Percentiles rank a stretch among this genome's conserved stretches.
Evolutionary conservation across 2,329 filamentous ascomycete species (phyloP).

Genomic region (Xylaria sp.): DNA sequence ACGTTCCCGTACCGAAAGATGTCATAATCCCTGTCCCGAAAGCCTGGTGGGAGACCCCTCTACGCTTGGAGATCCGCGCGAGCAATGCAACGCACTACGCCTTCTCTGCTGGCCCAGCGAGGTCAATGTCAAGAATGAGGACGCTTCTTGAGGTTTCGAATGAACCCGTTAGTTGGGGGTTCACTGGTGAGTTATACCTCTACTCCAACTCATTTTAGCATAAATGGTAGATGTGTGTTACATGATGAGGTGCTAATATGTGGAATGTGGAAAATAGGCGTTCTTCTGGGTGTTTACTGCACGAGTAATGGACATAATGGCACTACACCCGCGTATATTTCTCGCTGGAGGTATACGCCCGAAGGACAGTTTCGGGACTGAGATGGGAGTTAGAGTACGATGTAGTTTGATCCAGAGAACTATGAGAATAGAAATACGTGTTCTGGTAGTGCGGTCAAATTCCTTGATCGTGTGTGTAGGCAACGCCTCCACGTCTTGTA

Average conservation of each 20-base stretch:
- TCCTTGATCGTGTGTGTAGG: background rate
- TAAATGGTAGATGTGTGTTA: background rate
- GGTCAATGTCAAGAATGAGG: conserved; percentile 47
- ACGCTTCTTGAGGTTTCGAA: conserved; percentile 51
- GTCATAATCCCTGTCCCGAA: conserved; percentile 53
- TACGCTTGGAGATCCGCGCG: conserved; percentile 57
- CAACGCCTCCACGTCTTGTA: background rate
- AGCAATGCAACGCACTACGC: conserved; percentile 59
- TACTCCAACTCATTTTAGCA: no score
- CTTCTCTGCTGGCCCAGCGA: conserved; percentile 52
- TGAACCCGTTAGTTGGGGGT: conserved; percentile 53
- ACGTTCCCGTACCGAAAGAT: conserved; percentile 52
- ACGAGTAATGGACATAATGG: conserved; percentile 61
- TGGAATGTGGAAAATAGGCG: conserved; percentile 50
- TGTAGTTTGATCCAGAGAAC: background rate
- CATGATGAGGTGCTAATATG: conserved; percentile 7
- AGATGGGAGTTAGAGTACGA: background rate
- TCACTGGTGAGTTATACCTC: conserved; percentile 50
- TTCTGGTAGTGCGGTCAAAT: background rate
- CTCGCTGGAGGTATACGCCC: conserved; percentile 58
- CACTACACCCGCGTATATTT: conserved; percentile 58
- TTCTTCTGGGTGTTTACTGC: conserved; percentile 62
- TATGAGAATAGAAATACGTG: background rate
- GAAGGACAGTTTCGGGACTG: conserved; percentile 52
- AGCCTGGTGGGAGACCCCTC: conserved; percentile 49